Percentiles rank a stretch among this genome's conserved stretches.
Evolutionary conservation across 2,329 filamentous ascomycete species (phyloP).

Genomic region (Penicillium sp.): DNA sequence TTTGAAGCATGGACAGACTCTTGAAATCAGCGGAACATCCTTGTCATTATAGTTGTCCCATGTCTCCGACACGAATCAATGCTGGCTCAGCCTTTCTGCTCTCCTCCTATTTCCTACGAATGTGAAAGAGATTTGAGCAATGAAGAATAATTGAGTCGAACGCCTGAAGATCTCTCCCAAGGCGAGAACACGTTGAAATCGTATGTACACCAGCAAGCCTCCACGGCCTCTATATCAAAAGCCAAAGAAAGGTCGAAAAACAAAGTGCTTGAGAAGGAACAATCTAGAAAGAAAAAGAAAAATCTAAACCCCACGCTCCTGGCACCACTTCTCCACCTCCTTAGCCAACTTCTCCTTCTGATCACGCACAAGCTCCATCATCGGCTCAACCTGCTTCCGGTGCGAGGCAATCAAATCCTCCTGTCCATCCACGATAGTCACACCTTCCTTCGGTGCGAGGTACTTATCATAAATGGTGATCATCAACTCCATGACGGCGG

Average conservation of each 20-base stretch:
- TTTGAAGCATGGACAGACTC: neutral
- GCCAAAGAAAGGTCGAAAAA: neutral
- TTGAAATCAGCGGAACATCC: neutral
- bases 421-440: slow-evolving; percentile 11
- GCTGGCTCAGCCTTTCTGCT: neutral
- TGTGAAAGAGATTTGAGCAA: too few relatives aligned
- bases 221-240: neutral
- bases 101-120: neutral
- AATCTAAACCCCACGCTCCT: slow-evolving; percentile 44
- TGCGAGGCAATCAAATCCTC: slow-evolving; percentile 27
- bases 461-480: slow-evolving; percentile 46
- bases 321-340: slow-evolving; percentile 50
- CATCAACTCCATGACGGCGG: slow-evolving; percentile 53
- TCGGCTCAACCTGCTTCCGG: slow-evolving; percentile 41
- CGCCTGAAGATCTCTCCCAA: neutral
- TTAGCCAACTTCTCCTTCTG: slow-evolving; percentile 36
- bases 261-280: neutral
- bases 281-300: neutral
- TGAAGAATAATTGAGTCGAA: too few relatives aligned
- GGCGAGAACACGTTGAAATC: neutral
- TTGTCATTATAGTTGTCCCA: neutral
- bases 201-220: neutral
- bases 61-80: neutral
- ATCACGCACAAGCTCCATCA: slow-evolving; percentile 39
- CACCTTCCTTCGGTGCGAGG: slow-evolving; percentile 36